phyloP scores from a whole-genome alignment of 106 monocot genomes.

The Dendrobium catenatum region DNA sequence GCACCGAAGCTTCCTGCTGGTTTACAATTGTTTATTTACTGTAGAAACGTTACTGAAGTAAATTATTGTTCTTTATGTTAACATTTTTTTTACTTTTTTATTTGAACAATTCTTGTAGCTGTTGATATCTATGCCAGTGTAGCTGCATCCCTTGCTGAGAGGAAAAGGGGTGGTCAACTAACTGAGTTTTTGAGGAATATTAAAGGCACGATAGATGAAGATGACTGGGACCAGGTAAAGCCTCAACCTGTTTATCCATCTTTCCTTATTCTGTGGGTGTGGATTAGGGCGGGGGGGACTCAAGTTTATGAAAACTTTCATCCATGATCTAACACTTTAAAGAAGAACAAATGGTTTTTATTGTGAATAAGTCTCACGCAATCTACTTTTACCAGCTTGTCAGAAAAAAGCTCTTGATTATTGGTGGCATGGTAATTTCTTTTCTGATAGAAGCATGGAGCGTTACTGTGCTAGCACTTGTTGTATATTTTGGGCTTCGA shows the following conservation, averaged over 20 bases:
- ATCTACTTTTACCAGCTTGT: neutral
- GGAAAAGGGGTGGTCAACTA: constrained; percentile 70
- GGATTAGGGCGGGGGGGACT: neutral
- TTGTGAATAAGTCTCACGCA: neutral
- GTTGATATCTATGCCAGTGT: constrained; percentile 94
- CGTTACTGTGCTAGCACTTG: neutral
- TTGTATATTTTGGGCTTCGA: neutral
- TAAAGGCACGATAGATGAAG: constrained; percentile 64
- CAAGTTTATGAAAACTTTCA: neutral
- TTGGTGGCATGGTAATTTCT: neutral
- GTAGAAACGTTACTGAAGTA: neutral
- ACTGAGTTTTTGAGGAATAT: constrained; percentile 86
- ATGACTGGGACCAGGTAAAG: constrained; percentile 95
- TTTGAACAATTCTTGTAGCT: constrained; percentile 35
- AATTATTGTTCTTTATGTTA: neutral
- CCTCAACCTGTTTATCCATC: neutral
- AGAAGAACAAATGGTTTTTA: neutral
- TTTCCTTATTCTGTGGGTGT: neutral
- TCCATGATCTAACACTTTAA: neutral
- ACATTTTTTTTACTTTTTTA: constrained; percentile 7
- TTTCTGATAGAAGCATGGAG: neutral
- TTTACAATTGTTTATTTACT: neutral
- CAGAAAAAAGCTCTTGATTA: neutral
- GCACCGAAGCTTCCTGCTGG: neutral
- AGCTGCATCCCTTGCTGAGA: constrained; percentile 79